Evolutionary conservation across 352 stramenopile genomes (phyloP), one percentile per base, ranked within the genome.

Genomic region (Globisporangium ultimum): DNA sequence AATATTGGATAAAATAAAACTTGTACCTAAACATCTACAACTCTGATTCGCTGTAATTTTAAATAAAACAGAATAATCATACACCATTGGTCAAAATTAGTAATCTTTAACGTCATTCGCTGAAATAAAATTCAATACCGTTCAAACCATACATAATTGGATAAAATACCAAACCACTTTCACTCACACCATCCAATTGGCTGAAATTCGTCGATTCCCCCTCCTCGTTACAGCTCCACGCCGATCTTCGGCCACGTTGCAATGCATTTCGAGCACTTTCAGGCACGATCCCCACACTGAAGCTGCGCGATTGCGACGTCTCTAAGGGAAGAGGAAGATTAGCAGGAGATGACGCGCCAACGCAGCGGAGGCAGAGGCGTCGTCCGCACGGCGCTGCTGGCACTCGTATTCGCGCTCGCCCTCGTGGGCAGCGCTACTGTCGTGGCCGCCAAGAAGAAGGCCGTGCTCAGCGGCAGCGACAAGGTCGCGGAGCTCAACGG

Each of bases 401-500:
- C 72, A 58, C 60, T 89, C 36, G 58, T 87, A 55, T 63, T 84
- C 48, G 46, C 71, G 24, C 24, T 55, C 15, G 59, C 58, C 64
- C 61, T 9, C 18, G 22, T n/a, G 53, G 47, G 12, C 49, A 47
- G 28, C 28, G 28, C 28, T 5, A 22, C 66, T 1, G 60, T 62
- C 8, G 65, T 67, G 10, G 75, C 78, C 47, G 67, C 60, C 17
- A 80, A 79, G 60, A 78, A 82, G 64, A 66, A 67, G 53, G 18
- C 7, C 13, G 64, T 56, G 42, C 36, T 67, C 15, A 71, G 52
- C 40, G 82, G 84, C 58, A 64, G 45, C 34, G 80, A 89, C 56
- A 94, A 94, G 71, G 57, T 94, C 59, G 70, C 62, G 40, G 65
- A 78, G 63, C 71, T 94, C 17, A 67, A 75, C 8, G 60, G 58